Evolutionary conservation across 208 protist species (phyloP).

Genomic region (Crithidia bombi): DNA sequence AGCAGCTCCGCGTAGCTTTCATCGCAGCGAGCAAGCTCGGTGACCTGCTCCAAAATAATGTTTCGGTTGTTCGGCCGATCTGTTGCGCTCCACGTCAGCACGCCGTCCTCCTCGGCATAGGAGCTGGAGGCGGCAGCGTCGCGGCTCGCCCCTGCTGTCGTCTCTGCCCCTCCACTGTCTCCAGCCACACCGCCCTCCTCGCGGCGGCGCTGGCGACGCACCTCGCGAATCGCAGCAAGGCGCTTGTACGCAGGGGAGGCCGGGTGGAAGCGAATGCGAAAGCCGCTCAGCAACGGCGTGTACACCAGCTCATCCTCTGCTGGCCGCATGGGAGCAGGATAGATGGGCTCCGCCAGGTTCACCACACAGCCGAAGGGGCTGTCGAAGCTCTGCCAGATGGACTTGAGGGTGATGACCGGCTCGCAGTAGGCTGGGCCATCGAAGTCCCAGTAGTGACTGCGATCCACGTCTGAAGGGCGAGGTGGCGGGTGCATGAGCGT

Average conservation of each 20-base stretch:
- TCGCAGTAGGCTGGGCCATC: conserved; percentile 62
- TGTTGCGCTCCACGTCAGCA: conserved; percentile 76
- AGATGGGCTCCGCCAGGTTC: conserved; percentile 52
- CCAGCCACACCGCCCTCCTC: conserved; percentile 11
- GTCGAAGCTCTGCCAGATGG: conserved; percentile 80
- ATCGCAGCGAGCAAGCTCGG: conserved; percentile 66
- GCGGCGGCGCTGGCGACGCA: conserved; percentile 33
- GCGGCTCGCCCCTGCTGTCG: conserved; percentile 1
- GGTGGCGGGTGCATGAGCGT: background rate
- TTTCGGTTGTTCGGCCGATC: conserved; percentile 85
- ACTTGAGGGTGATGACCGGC: conserved; percentile 61
- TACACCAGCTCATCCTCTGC: conserved; percentile 78
- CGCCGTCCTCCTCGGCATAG: conserved; percentile 45
- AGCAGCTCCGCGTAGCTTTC: conserved; percentile 66
- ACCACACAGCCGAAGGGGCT: conserved; percentile 81
- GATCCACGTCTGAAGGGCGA: conserved; percentile 15
- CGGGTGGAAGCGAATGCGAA: conserved; percentile 78
- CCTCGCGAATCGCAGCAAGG: conserved; percentile 51
- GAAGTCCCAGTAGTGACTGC: conserved; percentile 44
- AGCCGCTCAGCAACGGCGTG: conserved; percentile 82
- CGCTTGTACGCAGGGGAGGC: conserved; percentile 55
- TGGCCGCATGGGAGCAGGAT: conserved; percentile 61
- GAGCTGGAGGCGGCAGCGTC: background rate
- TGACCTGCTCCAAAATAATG: conserved; percentile 70
- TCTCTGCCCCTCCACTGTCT: background rate